Percentiles rank a stretch among this genome's conserved stretches.
Evolutionary conservation across 2,329 filamentous ascomycete species (phyloP).

Genomic region (Stagonosporopsis tanaceti): DNA sequence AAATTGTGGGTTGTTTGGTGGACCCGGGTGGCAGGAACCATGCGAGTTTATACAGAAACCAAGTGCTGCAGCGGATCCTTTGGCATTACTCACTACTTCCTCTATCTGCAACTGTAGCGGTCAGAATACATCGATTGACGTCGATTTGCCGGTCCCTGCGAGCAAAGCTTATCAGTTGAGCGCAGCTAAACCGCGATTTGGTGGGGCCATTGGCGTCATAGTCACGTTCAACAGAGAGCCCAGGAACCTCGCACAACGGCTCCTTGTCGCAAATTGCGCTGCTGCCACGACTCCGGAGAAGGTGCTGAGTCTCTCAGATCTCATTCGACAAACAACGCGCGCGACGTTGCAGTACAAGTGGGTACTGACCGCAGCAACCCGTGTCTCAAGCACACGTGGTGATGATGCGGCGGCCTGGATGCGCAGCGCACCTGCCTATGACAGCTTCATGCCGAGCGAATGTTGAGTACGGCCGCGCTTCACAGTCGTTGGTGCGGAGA

Average conservation of each 20-base stretch:
- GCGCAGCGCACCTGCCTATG: constrained; percentile 21
- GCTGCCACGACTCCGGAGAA: constrained; percentile 26
- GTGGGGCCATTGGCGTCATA: constrained; percentile 34
- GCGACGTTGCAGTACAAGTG: constrained; percentile 35
- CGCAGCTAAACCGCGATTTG: constrained; percentile 20
- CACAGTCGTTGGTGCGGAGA: constrained; percentile 31
- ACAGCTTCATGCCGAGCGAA: constrained; percentile 30
- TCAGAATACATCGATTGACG: constrained; percentile 21
- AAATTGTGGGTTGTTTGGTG: constrained; percentile 24
- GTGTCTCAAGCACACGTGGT: constrained; percentile 9
- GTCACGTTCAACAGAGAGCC: constrained; percentile 14
- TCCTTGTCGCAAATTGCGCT: constrained; percentile 12
- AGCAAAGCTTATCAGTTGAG: constrained; percentile 28
- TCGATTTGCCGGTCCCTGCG: constrained; percentile 26
- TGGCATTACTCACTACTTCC: constrained; percentile 22
- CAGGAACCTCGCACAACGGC: constrained; percentile 16
- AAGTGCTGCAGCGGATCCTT: constrained; percentile 8
- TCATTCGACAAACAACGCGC: constrained; percentile 28
- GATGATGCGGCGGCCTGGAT: constrained; percentile 16
- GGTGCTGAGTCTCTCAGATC: constrained; percentile 32
- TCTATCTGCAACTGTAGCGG: constrained; percentile 22
- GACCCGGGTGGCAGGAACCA: constrained; percentile 16
- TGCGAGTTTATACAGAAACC: constrained; percentile 30
- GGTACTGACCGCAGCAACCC: constrained; percentile 25
- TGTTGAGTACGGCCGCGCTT: constrained; percentile 40